Percentiles rank a stretch among this genome's conserved stretches.
Conservation (phyloP, 495 filamentous ascomycete species). For the Neurospora tetraspora region DNA sequence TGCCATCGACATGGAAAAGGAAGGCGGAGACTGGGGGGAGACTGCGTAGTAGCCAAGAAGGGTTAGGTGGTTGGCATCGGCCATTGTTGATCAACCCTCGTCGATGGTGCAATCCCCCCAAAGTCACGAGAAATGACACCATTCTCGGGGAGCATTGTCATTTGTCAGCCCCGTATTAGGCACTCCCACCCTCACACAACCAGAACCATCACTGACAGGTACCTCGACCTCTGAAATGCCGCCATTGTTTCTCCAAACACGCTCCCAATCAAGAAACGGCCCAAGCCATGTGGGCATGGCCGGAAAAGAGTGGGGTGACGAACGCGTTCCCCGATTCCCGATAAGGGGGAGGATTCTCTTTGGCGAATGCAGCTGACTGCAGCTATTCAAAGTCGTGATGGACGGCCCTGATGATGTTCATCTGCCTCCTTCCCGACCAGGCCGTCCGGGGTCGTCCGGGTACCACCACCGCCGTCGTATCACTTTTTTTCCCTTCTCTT, state of each 20-base stretch:
- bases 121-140: slow-evolving; percentile 34
- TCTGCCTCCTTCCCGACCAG: background rate
- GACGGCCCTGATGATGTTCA: background rate
- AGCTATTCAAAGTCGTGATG: background rate
- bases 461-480: background rate
- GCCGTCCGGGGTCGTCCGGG: background rate
- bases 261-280: slow-evolving; percentile 17
- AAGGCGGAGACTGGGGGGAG: slow-evolving; percentile 20
- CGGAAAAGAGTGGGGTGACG: slow-evolving; percentile 9
- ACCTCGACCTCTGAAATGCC: slow-evolving; percentile 10
- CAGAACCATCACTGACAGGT: slow-evolving; percentile 5
- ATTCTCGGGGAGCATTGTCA: slow-evolving; percentile 23
- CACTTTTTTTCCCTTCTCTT: background rate
- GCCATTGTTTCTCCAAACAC: background rate
- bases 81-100: slow-evolving; percentile 22
- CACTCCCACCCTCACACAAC: slow-evolving; percentile 2
- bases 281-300: slow-evolving; percentile 10
- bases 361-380: slow-evolving; percentile 5
- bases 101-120: slow-evolving; percentile 26
- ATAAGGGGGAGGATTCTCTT: slow-evolving; percentile 14
- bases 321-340: slow-evolving; percentile 14
- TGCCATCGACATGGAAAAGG: slow-evolving; percentile 10
- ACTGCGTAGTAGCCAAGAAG: slow-evolving; percentile 10
- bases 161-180: slow-evolving; percentile 27
- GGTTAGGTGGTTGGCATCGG: slow-evolving; percentile 5